Base-by-base conservation (phyloP, 2,329 filamentous ascomycete genomes). In the Aspergillus hiratsukae region DNA sequence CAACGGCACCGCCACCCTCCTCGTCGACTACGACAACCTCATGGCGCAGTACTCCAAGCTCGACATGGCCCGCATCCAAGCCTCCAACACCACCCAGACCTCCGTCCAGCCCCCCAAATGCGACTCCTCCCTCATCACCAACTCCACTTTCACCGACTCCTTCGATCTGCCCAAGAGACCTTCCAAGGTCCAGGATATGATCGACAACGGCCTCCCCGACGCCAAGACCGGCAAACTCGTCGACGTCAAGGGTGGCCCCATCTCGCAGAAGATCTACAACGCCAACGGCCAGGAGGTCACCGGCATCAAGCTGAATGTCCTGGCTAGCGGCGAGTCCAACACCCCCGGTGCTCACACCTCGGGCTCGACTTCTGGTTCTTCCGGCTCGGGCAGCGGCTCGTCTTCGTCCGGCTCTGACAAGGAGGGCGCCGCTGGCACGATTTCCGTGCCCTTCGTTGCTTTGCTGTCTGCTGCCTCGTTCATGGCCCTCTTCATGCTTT, bases 151-250 rank as follows among this genome's bases (percentile, higher is more conserved):
- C 80, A 83, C 82, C 74, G 86, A 78, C 72, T 88, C 90, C 80
- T 97, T 96, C 78, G 87, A 86, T 48, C 78, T 96, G 56, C 92
- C 88, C 49, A 75, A 68, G 3, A 79, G 84, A 5, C 91, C 91
- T 11, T 78, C 82, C 3, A 88, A 86, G 62, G 87, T 86, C 41
- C 79, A 86, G 58, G 80, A 83, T 48, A 80, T 96, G 67, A 93
- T 97, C 69, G 80, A 89, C 63, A 84, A 88, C 50, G 92, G 93
- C 60, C 83, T 96, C 58, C 77, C 74, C 50, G 83, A 83, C 61
- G 82, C 85, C 55, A 85, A 86, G 41, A 75, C 71, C 14, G 88
- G 87, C 65, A 84, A 87, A 52, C 70, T 96, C 53, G 81, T 88
- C 27, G 64, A 76, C 2, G 81, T 91, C 51, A 79, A 75, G 19